Conservation (phyloP, 306 rosid species). For the Cucumis hystrix region DNA sequence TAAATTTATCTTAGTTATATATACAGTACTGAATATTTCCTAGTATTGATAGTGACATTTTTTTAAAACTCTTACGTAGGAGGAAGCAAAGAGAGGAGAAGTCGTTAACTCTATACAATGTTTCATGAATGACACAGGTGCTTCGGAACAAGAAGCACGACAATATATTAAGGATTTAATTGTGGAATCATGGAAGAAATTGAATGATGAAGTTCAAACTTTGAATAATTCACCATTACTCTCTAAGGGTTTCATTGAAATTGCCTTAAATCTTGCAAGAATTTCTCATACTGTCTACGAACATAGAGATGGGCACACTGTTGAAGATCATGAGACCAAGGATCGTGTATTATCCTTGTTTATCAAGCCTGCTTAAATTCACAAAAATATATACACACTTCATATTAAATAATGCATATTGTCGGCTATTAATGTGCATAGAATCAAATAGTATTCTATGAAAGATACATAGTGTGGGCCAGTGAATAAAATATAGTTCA, state of each 20-base stretch:
- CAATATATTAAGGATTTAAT: constrained; percentile 2
- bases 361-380: neutral
- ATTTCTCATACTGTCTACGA: constrained; percentile 1
- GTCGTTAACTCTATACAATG: constrained; percentile 19
- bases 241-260: constrained; percentile 1
- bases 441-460: too few species aligned
- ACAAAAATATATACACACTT: too few species aligned
- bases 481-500: too few species aligned
- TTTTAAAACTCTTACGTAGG: neutral
- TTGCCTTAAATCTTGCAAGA: neutral
- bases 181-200: constrained; percentile 9
- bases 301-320: constrained; percentile 2
- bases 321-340: neutral
- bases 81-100: constrained; percentile 11
- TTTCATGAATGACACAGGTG: constrained; percentile 22
- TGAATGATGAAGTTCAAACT: constrained; percentile 9
- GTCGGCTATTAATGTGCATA: too few species aligned
- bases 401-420: too few species aligned
- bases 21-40: too few species aligned
- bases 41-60: neutral
- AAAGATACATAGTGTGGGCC: too few species aligned
- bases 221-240: neutral
- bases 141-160: constrained; percentile 11
- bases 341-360: neutral
- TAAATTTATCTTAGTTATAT: too few species aligned